Evolutionary conservation across 805 yeast species (phyloP).

Genomic region (Saccharomycopsis sp.): DNA sequence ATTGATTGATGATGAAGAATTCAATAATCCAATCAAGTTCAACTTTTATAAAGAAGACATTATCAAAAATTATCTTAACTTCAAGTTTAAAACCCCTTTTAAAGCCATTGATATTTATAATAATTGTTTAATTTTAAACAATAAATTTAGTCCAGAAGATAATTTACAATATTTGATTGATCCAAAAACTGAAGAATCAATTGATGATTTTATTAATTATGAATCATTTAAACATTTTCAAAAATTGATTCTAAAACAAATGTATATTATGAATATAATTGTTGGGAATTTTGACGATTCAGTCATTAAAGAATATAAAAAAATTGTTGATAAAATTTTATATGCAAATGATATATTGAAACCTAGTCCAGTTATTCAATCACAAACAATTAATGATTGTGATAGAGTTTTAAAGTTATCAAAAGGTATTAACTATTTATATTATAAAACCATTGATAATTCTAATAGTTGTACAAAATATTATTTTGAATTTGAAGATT

Average conservation of each 20-base stretch:
- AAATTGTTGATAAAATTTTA: neutral
- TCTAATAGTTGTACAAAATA: conserved; percentile 80
- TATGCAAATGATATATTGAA: neutral
- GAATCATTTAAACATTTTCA: conserved; percentile 32
- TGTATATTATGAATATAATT: conserved; percentile 60
- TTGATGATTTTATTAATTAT: conserved; percentile 41
- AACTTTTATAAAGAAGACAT: conserved; percentile 55
- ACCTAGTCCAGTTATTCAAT: neutral
- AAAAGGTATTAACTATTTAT: conserved; percentile 31
- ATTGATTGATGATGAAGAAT: conserved; percentile 7
- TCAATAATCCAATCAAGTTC: conserved; percentile 38
- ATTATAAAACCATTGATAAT: conserved; percentile 58
- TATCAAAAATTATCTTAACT: conserved; percentile 53
- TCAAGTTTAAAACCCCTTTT: conserved; percentile 67
- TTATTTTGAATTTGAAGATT: conserved; percentile 53
- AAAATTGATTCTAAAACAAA: conserved; percentile 32
- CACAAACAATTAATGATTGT: conserved; percentile 1
- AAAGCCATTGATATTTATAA: conserved; percentile 59
- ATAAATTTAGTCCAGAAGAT: conserved; percentile 54
- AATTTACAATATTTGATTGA: conserved; percentile 37
- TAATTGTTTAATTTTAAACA: conserved; percentile 59
- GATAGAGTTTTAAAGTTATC: conserved; percentile 35
- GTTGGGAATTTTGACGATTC: conserved; percentile 72
- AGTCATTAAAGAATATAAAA: neutral
- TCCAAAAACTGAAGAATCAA: conserved; percentile 23